Percentiles rank a stretch among this genome's conserved stretches.
These are phyloP conservation scores for Penicillium subrubescens DNA, from an alignment of 495 filamentous ascomycete species.

Conservation along the genomic window DNA sequence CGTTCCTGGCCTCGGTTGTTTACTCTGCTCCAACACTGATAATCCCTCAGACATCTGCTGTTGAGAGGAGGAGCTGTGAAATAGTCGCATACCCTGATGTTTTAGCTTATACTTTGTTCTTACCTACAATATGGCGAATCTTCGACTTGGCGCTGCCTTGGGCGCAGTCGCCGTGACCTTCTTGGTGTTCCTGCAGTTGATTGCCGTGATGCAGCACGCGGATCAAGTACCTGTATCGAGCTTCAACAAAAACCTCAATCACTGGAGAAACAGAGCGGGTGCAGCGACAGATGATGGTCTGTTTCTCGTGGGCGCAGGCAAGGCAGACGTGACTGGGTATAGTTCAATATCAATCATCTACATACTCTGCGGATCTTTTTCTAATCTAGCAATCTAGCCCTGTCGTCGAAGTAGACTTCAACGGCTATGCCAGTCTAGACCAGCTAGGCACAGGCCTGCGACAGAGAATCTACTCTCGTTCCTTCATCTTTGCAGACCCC, in stretches of 20 bases:
- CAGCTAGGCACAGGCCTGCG: slow-evolving; percentile 87
- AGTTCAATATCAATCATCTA: background rate
- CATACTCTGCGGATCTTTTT: background rate
- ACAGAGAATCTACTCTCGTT: slow-evolving; percentile 85
- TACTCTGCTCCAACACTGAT: too few relatives aligned
- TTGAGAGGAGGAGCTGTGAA: background rate
- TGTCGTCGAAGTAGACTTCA: slow-evolving; percentile 88
- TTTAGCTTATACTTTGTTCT: slow-evolving; percentile 3
- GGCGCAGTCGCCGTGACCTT: slow-evolving; percentile 27
- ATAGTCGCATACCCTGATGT: background rate
- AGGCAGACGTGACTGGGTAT: slow-evolving; percentile 92
- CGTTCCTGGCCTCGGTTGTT: background rate
- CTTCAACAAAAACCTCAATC: slow-evolving; percentile 24
- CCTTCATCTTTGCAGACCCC: slow-evolving; percentile 82
- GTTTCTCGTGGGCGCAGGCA: slow-evolving; percentile 89
- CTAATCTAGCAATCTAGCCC: slow-evolving; percentile 46
- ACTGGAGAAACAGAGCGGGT: slow-evolving; percentile 28
- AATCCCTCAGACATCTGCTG: background rate
- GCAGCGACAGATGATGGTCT: slow-evolving; percentile 41
- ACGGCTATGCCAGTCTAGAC: slow-evolving; percentile 88
- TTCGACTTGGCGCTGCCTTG: slow-evolving; percentile 29
- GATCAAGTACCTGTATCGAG: slow-evolving; percentile 15
- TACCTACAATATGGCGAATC: slow-evolving; percentile 32
- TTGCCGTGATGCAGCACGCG: slow-evolving; percentile 25
- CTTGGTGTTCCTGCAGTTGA: slow-evolving; percentile 36